Base-by-base conservation (phyloP, 345 rosid species). In the Isatis tinctoria region DNA sequence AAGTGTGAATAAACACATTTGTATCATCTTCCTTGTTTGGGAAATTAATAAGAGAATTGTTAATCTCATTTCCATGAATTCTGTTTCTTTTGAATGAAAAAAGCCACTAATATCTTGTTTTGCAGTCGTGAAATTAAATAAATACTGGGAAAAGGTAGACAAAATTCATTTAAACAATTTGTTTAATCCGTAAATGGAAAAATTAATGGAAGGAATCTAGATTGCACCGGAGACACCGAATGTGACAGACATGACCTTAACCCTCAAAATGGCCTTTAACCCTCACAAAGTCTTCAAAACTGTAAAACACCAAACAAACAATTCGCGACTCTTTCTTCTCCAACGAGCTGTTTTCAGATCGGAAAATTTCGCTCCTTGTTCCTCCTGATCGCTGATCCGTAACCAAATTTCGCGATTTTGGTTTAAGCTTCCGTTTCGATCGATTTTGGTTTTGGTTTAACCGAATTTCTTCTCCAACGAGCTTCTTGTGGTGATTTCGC, bases 371-470 rank as follows among this genome's bases (percentile, higher is more conserved):
- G 26, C 36, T 27, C 35, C 2, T 35, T 13, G 5, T 20, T 4
- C n/a, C 24, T 39, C 20, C 12, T 51, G 54, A 51, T 53, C 69
- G 11, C 35, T 49, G 61, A 36, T 60, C 69, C 39, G 30, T 27
- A 27, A 27, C 30, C 30, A 27, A 27, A 27, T 27, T 4, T 27
- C 3, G 30, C 30, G 30, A 27, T 27, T 27, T 27, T 27, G 80
- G 80, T 77, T 77, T 77, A 57, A 77, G 80, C 64, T 60, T 33
- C 22, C 26, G 4, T 5, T 40, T 16, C 14, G 62, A 75, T 67
- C 70, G 52, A 24, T 43, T 48, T 44, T 16, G 13, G 3, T n/a
- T n/a, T n/a, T n/a, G n/a, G n/a, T n/a, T n/a, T n/a, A n/a, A n/a
- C n/a, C n/a, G n/a, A n/a, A n/a, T n/a, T n/a, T n/a, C n/a, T n/a